These are phyloP conservation scores for Apophysomyces variabilis DNA, from an alignment of 371 early-diverging fungal genomes.

Conservation along the genomic window DNA sequence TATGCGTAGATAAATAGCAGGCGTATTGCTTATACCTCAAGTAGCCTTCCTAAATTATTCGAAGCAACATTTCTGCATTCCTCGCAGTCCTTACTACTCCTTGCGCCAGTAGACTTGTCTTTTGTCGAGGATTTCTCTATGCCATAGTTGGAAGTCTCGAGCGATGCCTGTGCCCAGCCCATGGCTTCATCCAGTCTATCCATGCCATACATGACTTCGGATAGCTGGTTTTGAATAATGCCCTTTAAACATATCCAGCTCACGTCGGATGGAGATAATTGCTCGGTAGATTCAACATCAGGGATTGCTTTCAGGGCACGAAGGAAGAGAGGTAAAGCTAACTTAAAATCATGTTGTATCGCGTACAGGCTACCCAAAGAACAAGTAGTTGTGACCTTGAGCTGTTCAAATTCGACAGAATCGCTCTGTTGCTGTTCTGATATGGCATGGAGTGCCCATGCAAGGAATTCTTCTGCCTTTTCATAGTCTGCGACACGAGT, in stretches of 20 bases:
- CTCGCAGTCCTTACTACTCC: constrained; percentile 36
- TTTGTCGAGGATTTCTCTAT: neutral
- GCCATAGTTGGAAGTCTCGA: constrained; percentile 34
- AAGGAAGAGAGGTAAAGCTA: constrained; percentile 49
- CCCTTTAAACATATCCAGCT: constrained; percentile 42
- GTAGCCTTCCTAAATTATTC: constrained; percentile 50
- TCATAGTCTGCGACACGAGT: constrained; percentile 54
- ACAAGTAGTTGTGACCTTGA: constrained; percentile 34
- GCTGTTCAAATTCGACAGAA: neutral
- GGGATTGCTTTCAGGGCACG: constrained; percentile 41
- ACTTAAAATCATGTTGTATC: constrained; percentile 41
- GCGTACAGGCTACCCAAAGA: constrained; percentile 56
- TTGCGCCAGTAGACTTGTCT: constrained; percentile 4
- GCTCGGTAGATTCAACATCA: constrained; percentile 14
- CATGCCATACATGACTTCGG: constrained; percentile 51
- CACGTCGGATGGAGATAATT: neutral
- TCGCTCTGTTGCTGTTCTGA: constrained; percentile 1
- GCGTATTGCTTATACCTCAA: constrained; percentile 36
- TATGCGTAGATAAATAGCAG: neutral
- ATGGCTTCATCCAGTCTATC: constrained; percentile 51
- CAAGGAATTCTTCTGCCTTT: constrained; percentile 55
- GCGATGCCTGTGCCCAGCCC: constrained; percentile 59
- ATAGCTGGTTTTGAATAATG: constrained; percentile 54
- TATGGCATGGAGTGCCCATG: constrained; percentile 45
- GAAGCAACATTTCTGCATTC: constrained; percentile 57